These are phyloP conservation scores for Rhynchospora pubera DNA, from an alignment of 176 grass and related monocot genomes.

Conservation along the genomic window DNA sequence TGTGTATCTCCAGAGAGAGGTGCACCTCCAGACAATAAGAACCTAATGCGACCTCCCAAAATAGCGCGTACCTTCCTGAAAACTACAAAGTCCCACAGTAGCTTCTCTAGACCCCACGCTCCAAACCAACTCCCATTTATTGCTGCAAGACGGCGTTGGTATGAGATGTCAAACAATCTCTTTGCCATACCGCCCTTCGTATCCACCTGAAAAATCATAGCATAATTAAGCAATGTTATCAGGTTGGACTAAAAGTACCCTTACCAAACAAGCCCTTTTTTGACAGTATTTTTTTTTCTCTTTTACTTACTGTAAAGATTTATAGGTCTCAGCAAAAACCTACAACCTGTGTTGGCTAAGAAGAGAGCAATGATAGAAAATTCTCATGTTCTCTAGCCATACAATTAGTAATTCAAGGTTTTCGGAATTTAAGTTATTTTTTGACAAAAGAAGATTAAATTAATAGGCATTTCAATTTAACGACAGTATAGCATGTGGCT, in stretches of 20 bases:
- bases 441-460: neutral
- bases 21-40: slow-evolving; percentile 79
- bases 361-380: neutral
- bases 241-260: neutral
- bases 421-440: neutral
- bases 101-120: slow-evolving; percentile 80
- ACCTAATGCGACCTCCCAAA: slow-evolving; percentile 76
- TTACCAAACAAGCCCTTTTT: neutral
- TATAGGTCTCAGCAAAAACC: neutral
- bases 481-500: neutral
- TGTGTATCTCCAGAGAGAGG: slow-evolving; percentile 80
- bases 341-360: neutral
- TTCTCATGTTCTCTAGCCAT: neutral
- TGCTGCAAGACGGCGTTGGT: slow-evolving; percentile 68
- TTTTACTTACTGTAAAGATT: neutral
- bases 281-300: neutral
- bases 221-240: neutral
- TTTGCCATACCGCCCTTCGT: slow-evolving; percentile 73
- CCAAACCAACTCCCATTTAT: slow-evolving; percentile 96
- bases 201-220: slow-evolving; percentile 53
- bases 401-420: neutral
- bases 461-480: neutral
- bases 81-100: slow-evolving; percentile 82
- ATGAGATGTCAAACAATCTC: slow-evolving; percentile 79
- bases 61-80: slow-evolving; percentile 67